These are phyloP conservation scores for Fonsecaea pedrosoi DNA, from an alignment of 2,329 filamentous ascomycete genomes.

Conservation along the genomic window DNA sequence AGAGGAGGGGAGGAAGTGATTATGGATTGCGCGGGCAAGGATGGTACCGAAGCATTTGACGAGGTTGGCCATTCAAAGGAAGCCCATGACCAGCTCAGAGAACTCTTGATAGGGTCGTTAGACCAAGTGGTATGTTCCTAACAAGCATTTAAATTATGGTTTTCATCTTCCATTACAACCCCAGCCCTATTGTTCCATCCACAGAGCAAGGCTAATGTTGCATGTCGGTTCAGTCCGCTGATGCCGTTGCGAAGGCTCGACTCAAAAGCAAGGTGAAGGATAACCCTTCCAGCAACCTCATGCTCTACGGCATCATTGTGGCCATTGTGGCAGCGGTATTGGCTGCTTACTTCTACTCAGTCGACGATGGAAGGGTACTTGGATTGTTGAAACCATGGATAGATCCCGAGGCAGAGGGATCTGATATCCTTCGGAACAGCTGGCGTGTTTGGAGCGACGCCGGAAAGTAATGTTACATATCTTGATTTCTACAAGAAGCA, in stretches of 20 bases:
- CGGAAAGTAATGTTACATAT: slow-evolving; percentile 5
- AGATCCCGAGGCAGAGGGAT: not conserved
- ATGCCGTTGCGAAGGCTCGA: not conserved
- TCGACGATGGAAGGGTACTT: not conserved
- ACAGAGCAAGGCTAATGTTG: not conserved
- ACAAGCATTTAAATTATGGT: not conserved
- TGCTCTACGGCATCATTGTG: not conserved
- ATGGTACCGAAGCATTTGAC: slow-evolving; percentile 10
- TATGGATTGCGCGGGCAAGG: not conserved
- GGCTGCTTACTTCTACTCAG: not conserved
- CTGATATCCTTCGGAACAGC: not conserved
- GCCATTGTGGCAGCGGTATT: not conserved
- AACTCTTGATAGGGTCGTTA: slow-evolving; percentile 6
- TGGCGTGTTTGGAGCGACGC: slow-evolving; percentile 1
- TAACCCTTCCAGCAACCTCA: not conserved
- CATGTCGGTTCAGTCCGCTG: not conserved
- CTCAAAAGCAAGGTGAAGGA: not conserved
- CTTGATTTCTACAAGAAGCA: not conserved
- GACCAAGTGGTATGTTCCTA: slow-evolving; percentile 10
- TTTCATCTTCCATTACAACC: not conserved
- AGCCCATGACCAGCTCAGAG: slow-evolving; percentile 6
- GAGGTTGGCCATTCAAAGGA: slow-evolving; percentile 16
- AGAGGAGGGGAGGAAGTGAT: slow-evolving; percentile 14
- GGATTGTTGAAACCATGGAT: not conserved
- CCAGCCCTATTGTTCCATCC: not conserved